These are phyloP conservation scores for Polyporus tsugae DNA, from an alignment of 1,284 basidiomycete species.

Conservation along the genomic window DNA sequence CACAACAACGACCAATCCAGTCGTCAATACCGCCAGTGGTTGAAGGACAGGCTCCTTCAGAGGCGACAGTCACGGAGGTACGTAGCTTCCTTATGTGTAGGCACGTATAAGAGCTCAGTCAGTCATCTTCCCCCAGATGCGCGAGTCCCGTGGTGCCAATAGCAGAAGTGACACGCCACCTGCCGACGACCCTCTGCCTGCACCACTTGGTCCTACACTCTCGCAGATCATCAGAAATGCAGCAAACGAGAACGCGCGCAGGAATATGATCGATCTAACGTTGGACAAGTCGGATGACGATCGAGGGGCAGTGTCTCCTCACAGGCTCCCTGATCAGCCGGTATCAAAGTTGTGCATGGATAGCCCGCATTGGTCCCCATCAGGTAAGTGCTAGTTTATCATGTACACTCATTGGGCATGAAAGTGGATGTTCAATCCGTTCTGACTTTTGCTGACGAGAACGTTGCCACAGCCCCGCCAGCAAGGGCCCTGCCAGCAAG, in stretches of 20 bases:
- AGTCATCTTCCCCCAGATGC: neutral
- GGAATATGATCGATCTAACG: slow-evolving; percentile 31
- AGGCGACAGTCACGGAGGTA: neutral
- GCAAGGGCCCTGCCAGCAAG: neutral
- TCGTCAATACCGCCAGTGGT: neutral
- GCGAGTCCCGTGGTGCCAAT: neutral
- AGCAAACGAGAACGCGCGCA: slow-evolving; percentile 16
- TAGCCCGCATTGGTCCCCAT: neutral
- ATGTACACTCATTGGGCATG: too few species aligned
- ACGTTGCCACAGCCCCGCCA: neutral
- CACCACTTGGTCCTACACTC: slow-evolving; percentile 15
- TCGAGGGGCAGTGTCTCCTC: neutral
- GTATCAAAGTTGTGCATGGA: neutral
- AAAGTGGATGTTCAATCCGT: neutral
- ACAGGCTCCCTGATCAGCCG: neutral
- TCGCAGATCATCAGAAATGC: slow-evolving; percentile 28
- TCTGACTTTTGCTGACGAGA: too few species aligned
- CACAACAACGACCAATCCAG: neutral
- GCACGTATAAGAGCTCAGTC: neutral
- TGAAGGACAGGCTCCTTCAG: neutral
- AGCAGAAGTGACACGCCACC: slow-evolving; percentile 9
- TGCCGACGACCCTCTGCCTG: neutral
- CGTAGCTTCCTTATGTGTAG: neutral
- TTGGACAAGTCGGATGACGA: slow-evolving; percentile 24
- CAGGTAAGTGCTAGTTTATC: neutral